Evolutionary conservation across 2,329 filamentous ascomycete species (phyloP), one percentile per base, ranked within the genome.

Genomic region (Xenosphaeropsis pyriputrescens): DNA sequence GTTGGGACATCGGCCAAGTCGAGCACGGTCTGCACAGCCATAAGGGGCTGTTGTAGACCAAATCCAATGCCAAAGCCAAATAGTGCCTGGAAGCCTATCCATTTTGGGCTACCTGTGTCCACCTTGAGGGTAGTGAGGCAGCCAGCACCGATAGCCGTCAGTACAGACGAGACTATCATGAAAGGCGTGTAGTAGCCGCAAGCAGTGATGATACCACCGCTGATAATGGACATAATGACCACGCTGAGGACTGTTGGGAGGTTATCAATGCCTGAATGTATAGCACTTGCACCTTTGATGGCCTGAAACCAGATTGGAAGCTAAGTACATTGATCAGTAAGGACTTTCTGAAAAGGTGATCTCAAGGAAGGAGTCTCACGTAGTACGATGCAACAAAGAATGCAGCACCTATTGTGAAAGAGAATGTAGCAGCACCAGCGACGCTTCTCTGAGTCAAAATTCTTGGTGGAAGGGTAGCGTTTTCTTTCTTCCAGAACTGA

Each of bases 221-320:
- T 33, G 5, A 51, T 34, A 5, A 60, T 50, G 6, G 48, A 49
- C 7, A 47, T 49, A 6, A 57, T 22, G 2, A 56, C 52, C 9
- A 59, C 45, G 7, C 48, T 45, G 13, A 58, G 40, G 30, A 61
- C 50, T 14, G 55, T 40, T 2, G 58, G 58, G 6, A 60, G 42
- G 2, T 51, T 56, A 15, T 54, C 37, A 39, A 61, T 50, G 18
- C 58, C 53, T 15, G 56, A 54, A 19, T 51, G 64, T 60, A 58
- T 46, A 9, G 47, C 46, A 3, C 57, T 55, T 11, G 60, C 54
- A 5, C 55, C 56, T 37, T 60, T 58, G 42, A 65, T 58, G 5
- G 60, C 62, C 43, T 68, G 63, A 46, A 67, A 66, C 55, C 59
- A 67, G 37, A 65, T 57, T 29, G 68, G 61, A 31, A 65, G 56